phyloP scores from a whole-genome alignment of 1,139 yeast species.

The Taphrina communis region DNA sequence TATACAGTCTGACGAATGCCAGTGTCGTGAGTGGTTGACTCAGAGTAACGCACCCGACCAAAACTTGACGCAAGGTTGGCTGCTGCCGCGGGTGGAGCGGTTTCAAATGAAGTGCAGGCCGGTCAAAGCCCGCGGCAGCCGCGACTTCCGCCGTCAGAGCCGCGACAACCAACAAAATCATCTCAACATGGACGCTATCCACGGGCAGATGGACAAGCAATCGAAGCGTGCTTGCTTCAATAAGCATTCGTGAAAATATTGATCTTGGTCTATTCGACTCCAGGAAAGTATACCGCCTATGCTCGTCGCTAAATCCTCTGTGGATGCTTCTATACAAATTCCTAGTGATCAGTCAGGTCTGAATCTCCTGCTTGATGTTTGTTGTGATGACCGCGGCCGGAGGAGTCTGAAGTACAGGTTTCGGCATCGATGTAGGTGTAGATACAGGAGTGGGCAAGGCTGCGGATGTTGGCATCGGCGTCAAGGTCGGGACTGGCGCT shows the following conservation, averaged over 20 bases:
- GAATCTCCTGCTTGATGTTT: constrained; percentile 20
- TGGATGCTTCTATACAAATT: background rate
- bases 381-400: background rate
- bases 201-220: too few relatives aligned
- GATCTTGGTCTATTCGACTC: too few relatives aligned
- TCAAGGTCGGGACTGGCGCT: background rate
- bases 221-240: too few relatives aligned
- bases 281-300: background rate
- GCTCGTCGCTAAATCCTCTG: background rate
- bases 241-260: too few relatives aligned
- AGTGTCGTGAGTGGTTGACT: background rate
- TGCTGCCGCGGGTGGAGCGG: constrained; percentile 3
- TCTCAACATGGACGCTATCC: too few relatives aligned
- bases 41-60: background rate
- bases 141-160: constrained; percentile 5
- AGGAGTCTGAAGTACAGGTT: background rate
- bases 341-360: background rate
- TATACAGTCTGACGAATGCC: constrained; percentile 3
- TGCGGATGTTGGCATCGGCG: background rate
- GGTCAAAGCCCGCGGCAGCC: background rate
- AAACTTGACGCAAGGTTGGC: background rate
- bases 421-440: background rate
- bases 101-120: background rate
- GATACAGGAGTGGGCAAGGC: background rate
- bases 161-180: background rate